Percentiles rank a stretch among this genome's conserved stretches.
These are phyloP conservation scores for Wickerhamomyces bovis DNA, from an alignment of 805 yeast genomes.

Conservation along the genomic window DNA sequence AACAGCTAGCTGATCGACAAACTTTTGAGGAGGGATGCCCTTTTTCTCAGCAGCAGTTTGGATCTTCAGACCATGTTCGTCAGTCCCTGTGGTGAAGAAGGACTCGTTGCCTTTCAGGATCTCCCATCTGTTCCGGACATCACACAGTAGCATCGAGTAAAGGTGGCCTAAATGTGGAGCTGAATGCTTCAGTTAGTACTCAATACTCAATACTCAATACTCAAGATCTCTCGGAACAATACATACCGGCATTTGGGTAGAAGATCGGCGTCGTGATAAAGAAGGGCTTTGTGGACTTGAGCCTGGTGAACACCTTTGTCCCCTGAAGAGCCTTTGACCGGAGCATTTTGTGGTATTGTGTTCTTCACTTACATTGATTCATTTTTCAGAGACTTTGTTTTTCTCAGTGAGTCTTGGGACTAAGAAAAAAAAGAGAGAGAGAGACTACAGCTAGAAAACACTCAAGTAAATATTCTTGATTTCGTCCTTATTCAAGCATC, in stretches of 20 bases:
- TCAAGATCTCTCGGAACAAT: too few species aligned
- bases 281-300: conserved; percentile 11
- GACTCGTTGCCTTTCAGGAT: conserved; percentile 36
- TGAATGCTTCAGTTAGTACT: neutral
- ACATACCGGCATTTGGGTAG: conserved; percentile 76
- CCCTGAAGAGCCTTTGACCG: neutral
- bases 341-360: neutral
- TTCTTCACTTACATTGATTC: neutral
- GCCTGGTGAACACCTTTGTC: neutral
- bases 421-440: too few species aligned
- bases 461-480: neutral
- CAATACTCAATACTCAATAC: too few species aligned
- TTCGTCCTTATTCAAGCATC: neutral
- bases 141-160: conserved; percentile 81
- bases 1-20: conserved; percentile 64
- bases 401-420: neutral
- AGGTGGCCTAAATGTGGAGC: conserved; percentile 91
- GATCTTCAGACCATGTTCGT: conserved; percentile 93
- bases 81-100: conserved; percentile 84
- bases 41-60: conserved; percentile 71
- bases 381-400: neutral
- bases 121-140: conserved; percentile 73
- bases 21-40: conserved; percentile 49
- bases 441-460: neutral
- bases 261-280: conserved; percentile 89